phyloP scores from a whole-genome alignment of 108 stramenopile species.

The Nannochloropsis oceanica region DNA sequence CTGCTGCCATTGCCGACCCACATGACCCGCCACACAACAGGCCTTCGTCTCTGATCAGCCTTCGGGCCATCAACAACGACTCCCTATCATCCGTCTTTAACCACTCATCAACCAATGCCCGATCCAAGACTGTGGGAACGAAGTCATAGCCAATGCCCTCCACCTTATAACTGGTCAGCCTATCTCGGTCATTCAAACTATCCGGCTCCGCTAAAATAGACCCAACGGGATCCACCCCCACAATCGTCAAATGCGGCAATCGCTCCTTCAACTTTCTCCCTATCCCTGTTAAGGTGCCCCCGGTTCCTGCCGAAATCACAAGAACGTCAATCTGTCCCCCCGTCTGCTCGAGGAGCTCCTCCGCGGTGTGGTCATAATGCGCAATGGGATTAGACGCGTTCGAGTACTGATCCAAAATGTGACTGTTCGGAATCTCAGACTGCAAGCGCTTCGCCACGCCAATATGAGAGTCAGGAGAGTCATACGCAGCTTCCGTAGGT shows the following conservation, averaged over 20 bases:
- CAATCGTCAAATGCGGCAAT: slow-evolving; percentile 46
- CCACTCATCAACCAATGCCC: slow-evolving; percentile 57
- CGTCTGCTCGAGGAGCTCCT: slow-evolving; percentile 58
- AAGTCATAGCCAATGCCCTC: slow-evolving; percentile 93
- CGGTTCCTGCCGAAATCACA: slow-evolving; percentile 65
- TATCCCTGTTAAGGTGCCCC: slow-evolving; percentile 58
- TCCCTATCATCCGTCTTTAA: slow-evolving; percentile 61
- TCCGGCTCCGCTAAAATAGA: slow-evolving; percentile 56
- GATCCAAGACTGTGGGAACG: slow-evolving; percentile 70
- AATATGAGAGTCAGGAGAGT: slow-evolving; percentile 77
- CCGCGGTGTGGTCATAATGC: slow-evolving; percentile 79
- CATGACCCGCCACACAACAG: slow-evolving; percentile 72
- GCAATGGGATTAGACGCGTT: slow-evolving; percentile 72
- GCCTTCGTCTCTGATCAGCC: slow-evolving; percentile 73
- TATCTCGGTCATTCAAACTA: slow-evolving; percentile 55
- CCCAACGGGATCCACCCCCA: slow-evolving; percentile 65
- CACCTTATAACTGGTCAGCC: slow-evolving; percentile 55
- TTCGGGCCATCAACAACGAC: slow-evolving; percentile 61
- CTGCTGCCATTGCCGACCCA: slow-evolving; percentile 59
- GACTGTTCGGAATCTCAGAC: slow-evolving; percentile 63
- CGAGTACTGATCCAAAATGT: slow-evolving; percentile 63
- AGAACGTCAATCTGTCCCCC: slow-evolving; percentile 64
- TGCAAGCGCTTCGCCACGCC: slow-evolving; percentile 62
- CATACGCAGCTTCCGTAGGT: slow-evolving; percentile 68
- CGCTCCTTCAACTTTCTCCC: slow-evolving; percentile 62